These are phyloP conservation scores for Globisporangium irregulare DNA, from an alignment of 352 stramenopile genomes.

Conservation along the genomic window DNA sequence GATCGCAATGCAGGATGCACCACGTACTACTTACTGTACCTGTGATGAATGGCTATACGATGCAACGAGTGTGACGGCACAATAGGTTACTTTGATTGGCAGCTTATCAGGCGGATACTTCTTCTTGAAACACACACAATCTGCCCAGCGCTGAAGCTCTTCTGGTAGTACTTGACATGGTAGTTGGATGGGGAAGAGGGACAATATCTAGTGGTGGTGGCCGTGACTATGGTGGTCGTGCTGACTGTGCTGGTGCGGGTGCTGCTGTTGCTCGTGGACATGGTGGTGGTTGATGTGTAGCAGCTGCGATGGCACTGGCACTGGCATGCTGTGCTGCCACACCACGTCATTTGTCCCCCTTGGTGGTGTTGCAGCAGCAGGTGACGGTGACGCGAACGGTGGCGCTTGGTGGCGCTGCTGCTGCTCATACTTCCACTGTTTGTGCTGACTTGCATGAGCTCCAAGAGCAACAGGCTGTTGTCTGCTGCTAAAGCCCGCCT, in stretches of 20 bases:
- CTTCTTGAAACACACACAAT: constrained; percentile 5
- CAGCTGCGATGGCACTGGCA: background rate
- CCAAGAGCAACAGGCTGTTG: background rate
- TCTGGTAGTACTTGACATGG: background rate
- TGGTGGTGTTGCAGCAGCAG: background rate
- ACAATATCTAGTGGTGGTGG: constrained; percentile 9
- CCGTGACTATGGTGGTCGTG: constrained; percentile 2
- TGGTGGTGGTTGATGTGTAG: background rate
- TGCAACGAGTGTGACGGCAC: background rate
- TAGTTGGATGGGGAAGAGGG: background rate
- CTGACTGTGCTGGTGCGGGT: background rate
- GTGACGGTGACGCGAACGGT: background rate
- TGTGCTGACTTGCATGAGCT: background rate
- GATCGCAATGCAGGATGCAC: background rate
- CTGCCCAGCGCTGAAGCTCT: background rate
- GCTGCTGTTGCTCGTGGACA: background rate
- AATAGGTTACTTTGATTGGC: constrained; percentile 12
- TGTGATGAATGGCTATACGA: background rate
- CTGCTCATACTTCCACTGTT: constrained; percentile 4
- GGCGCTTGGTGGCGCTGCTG: background rate
- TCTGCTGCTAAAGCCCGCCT: constrained; percentile 16
- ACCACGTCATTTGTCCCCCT: background rate
- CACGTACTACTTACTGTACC: no score
- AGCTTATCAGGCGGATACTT: background rate
- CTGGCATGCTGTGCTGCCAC: constrained; percentile 4